Base-by-base conservation (phyloP, 2,329 filamentous ascomycete genomes). In the Beauveria medogensis region DNA sequence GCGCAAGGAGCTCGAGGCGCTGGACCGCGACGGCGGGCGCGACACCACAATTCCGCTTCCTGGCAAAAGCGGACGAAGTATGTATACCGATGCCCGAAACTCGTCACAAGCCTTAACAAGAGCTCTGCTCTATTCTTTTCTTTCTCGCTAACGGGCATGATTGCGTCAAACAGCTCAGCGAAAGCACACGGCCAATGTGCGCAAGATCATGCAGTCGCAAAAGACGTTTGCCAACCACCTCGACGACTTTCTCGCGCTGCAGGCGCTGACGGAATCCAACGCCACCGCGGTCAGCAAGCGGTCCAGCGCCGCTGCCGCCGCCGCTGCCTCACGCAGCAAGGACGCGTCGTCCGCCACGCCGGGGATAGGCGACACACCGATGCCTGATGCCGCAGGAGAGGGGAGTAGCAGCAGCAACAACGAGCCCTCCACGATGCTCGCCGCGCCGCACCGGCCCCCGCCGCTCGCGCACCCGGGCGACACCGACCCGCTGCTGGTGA, bases 171-270 rank as follows among this genome's bases (percentile, higher is more conserved):
- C 64, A 78, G 76, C 72, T 43, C 74, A 77, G 59, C 76, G 74
- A 66, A 87, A 87, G 68, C 83, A 84, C 71, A 90, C 88, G 7
- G 80, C 84, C 41, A 86, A 84, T 65, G 88, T 91, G 28, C 84
- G 90, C 67, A 88, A 87, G 74, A 91, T 94, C 64, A 78, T 94
- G 60, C 85, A 87, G 65, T 91, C 87, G 28, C 88, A 91, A 70
- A 91, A 93, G 76, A 91, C 89, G 3, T 93, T 93, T 72, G 84
- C 85, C 64, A 92, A 94, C 74, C 87, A 93, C 71, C 80, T 93
- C 52, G 88, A 90, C 66, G 90, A 94, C 71, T 91, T 88, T 71
- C 81, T 89, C 66, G 90, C 90, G 9, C 76, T 85, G 67, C 77
- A 80, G 62, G 75, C 77, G n/a, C 74, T 76, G 34, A 71, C 73